phyloP scores from a whole-genome alignment of 164 flowering plant genomes.

The Berberis thunbergii region DNA sequence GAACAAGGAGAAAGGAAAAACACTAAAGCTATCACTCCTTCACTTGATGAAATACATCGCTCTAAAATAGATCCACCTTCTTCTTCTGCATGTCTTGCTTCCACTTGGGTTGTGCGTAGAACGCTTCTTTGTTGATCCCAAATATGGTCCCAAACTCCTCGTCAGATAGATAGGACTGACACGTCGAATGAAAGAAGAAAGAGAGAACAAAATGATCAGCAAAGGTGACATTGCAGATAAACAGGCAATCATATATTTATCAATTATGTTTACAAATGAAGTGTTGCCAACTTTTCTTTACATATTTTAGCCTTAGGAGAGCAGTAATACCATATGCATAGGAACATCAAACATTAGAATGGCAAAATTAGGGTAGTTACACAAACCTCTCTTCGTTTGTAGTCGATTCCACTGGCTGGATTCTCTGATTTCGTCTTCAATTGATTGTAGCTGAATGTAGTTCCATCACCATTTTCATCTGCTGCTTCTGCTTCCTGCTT shows the following conservation, averaged over 20 bases:
- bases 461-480: slow-evolving; percentile 35
- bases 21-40: slow-evolving; percentile 2
- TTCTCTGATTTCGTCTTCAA: slow-evolving; percentile 72
- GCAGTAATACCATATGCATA: background rate
- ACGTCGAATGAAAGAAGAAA: slow-evolving; percentile 2
- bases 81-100: slow-evolving; percentile 92
- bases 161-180: slow-evolving; percentile 74
- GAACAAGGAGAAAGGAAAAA: slow-evolving; percentile 1
- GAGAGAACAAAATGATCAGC: background rate
- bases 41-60: background rate
- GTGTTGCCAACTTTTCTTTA: too few species aligned
- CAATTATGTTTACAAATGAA: too few species aligned
- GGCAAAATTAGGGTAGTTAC: background rate
- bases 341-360: background rate
- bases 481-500: slow-evolving; percentile 31
- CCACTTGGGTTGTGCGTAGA: slow-evolving; percentile 80
- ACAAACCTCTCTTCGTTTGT: slow-evolving; percentile 88
- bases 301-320: too few species aligned
- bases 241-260: background rate
- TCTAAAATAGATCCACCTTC: slow-evolving; percentile 77
- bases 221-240: background rate
- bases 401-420: slow-evolving; percentile 84
- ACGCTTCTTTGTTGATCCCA: slow-evolving; percentile 74
- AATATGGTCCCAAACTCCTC: slow-evolving; percentile 67
- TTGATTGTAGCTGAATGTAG: slow-evolving; percentile 64